Percentiles rank a stretch among this genome's conserved stretches.
Evolutionary conservation across 106 monocot genomes (phyloP).

Genomic region (Triglochin maritima): DNA sequence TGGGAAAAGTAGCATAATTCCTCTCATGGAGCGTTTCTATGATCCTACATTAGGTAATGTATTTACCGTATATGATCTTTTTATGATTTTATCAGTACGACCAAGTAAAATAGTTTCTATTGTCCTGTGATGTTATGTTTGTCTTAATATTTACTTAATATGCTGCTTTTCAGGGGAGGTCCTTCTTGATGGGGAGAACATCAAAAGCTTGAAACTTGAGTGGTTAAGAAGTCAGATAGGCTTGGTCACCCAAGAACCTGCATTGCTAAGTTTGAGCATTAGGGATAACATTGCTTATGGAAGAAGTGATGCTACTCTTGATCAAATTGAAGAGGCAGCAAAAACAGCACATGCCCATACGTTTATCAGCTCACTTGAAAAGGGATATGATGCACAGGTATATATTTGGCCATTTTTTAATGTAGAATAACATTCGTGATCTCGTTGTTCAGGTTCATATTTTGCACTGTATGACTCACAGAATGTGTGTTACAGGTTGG

Average conservation of each 20-base stretch:
- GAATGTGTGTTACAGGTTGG: conserved; percentile 43
- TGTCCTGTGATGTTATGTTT: background rate
- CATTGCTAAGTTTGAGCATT: conserved; percentile 89
- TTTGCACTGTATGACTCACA: background rate
- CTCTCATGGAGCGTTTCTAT: conserved; percentile 99
- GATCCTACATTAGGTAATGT: conserved; percentile 91
- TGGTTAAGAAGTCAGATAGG: conserved; percentile 99
- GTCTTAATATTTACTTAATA: background rate
- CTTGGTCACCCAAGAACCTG: conserved; percentile 95
- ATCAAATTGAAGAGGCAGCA: conserved; percentile 99
- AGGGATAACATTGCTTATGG: conserved; percentile 96
- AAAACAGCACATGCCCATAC: conserved; percentile 96
- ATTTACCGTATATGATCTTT: background rate
- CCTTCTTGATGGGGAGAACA: conserved; percentile 95
- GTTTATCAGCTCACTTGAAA: conserved; percentile 77
- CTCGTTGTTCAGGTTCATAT: background rate
- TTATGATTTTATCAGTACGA: too few relatives aligned
- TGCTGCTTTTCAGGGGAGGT: conserved; percentile 64
- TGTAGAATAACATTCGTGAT: background rate
- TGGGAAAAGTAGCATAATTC: conserved; percentile 99
- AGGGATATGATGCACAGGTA: conserved; percentile 90
- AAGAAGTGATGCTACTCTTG: conserved; percentile 59
- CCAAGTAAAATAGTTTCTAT: background rate
- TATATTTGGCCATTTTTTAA: background rate
- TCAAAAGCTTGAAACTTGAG: conserved; percentile 84